Base-by-base conservation (phyloP, 805 yeast species). In the Teunomyces atbi region DNA sequence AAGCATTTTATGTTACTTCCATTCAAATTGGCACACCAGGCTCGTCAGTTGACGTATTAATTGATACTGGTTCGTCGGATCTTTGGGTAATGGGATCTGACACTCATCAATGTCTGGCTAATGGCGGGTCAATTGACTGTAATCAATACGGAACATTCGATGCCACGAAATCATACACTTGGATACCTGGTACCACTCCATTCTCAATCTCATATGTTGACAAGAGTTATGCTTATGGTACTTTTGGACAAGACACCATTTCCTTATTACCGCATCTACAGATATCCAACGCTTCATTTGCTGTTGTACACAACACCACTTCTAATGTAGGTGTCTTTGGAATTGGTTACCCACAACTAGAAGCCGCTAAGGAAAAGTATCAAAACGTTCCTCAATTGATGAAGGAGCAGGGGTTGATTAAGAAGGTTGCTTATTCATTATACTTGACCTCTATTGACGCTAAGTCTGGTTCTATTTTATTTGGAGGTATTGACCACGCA, bases 61-160 rank as follows among this genome's bases (percentile, higher is more conserved):
- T 86, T n/a, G 94, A 86, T 57, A 86, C 91, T 1, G 94, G 92
- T 2, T 84, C 90, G 0, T 76, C 87, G 0, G 92, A 86, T 60
- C 64, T 86, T 18, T 84, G 89, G 88, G 79, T 84, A 18, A 50
- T 50, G 29, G 47, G 51, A 20, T 40, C 55, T 5, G 28, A 41
- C 21, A 61, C 58, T 48, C 55, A 61, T 2, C 52, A 59, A n/a
- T 61, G 67, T 45, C 7, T 29, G 3, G 28, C 51, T 23, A 52
- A 59, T 46, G 65, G 63, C 13, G 65, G 65, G 4, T 33, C 41
- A 2, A 48, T 65, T 38, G 49, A 56, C 42, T 57, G 65, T 45
- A 51, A 44, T 19, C 41, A 47, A 23, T 46, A 47, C 40, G 64
- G 61, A 16, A 52, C 60, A 12, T 62, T 55, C 47, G 47, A 60